phyloP scores from a whole-genome alignment of 768 basidiomycete genomes.

The Sporobolomyces pararoseus region DNA sequence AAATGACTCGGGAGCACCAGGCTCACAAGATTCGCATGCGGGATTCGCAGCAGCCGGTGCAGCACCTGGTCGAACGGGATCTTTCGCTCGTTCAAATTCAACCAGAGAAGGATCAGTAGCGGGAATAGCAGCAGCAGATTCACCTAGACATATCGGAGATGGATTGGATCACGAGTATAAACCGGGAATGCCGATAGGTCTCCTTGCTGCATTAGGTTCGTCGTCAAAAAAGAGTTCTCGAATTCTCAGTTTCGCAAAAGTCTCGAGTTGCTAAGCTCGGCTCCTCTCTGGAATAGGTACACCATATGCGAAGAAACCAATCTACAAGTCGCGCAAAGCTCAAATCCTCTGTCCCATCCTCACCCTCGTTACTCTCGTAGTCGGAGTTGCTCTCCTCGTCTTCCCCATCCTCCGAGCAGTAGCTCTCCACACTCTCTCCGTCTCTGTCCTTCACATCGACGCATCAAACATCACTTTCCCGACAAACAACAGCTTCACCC shows the following conservation, averaged over 20 bases:
- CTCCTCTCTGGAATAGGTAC: no score
- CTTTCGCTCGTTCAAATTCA: neutral
- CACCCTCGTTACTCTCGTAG: constrained; percentile 6
- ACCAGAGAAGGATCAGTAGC: neutral
- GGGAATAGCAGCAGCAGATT: neutral
- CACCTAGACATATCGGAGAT: constrained; percentile 2
- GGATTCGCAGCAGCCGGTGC: neutral
- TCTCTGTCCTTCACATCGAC: constrained; percentile 30
- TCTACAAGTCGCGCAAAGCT: constrained; percentile 29
- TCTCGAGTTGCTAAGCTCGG: no score
- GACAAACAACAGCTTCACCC: constrained; percentile 31
- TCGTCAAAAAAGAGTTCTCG: neutral
- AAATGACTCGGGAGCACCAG: neutral
- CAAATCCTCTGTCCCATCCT: constrained; percentile 29
- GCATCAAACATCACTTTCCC: constrained; percentile 33
- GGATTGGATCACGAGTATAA: constrained; percentile 24
- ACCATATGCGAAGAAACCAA: constrained; percentile 34
- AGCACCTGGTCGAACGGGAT: neutral
- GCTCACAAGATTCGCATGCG: constrained; percentile 3
- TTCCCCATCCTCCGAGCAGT: constrained; percentile 36
- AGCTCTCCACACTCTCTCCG: constrained; percentile 25
- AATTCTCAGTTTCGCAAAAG: no score
- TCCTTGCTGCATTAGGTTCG: constrained; percentile 30
- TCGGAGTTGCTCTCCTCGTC: constrained; percentile 22
- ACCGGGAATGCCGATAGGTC: constrained; percentile 32